phyloP scores from a whole-genome alignment of 2,329 filamentous ascomycete species.

The Trichophyton rubrum region DNA sequence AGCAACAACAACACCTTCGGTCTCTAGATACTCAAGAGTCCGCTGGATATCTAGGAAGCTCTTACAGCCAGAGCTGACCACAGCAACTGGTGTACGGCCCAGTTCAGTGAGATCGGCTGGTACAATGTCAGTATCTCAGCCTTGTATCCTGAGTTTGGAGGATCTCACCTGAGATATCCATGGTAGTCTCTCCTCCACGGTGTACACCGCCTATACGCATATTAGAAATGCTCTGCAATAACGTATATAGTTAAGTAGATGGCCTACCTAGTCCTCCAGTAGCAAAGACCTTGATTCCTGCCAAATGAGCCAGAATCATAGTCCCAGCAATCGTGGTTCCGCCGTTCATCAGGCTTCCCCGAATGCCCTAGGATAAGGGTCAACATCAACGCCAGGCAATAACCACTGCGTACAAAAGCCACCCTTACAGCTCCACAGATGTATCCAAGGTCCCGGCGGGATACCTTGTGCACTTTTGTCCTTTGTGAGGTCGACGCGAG shows the following conservation, averaged over 20 bases:
- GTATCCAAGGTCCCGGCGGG: slow-evolving; percentile 73
- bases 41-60: slow-evolving; percentile 86
- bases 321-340: slow-evolving; percentile 91
- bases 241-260: background rate
- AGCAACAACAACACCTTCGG: slow-evolving; percentile 61
- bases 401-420: background rate
- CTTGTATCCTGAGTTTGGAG: background rate
- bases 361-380: slow-evolving; percentile 40
- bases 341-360: slow-evolving; percentile 60
- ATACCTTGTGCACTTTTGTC: slow-evolving; percentile 64
- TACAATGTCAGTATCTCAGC: background rate
- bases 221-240: background rate
- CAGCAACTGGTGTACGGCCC: slow-evolving; percentile 74
- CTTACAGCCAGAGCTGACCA: slow-evolving; percentile 85
- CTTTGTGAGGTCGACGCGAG: slow-evolving; percentile 55
- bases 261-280: slow-evolving; percentile 66
- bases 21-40: slow-evolving; percentile 70
- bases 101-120: slow-evolving; percentile 82
- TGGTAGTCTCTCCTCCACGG: slow-evolving; percentile 67
- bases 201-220: slow-evolving; percentile 59
- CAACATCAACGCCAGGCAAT: background rate
- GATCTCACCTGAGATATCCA: slow-evolving; percentile 63
- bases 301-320: slow-evolving; percentile 75
- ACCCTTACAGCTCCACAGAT: slow-evolving; percentile 58
- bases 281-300: slow-evolving; percentile 84